Conservation (phyloP, 371 early-diverging fungal species). For the Phascolomyces articulosus region DNA sequence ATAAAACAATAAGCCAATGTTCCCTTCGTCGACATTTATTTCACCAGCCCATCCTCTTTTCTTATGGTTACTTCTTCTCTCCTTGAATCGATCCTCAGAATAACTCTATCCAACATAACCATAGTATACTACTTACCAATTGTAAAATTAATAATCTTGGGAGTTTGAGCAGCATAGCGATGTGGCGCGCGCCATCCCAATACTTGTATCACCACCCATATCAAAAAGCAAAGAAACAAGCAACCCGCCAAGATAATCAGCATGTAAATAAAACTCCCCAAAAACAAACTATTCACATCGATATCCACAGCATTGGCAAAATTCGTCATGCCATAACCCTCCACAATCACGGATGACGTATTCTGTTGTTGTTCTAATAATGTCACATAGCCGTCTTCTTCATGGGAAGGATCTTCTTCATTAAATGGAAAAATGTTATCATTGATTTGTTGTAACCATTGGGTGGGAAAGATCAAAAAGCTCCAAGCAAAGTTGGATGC, state of each 20-base stretch:
- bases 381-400: not conserved
- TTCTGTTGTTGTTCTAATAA: not conserved
- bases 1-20: too few species aligned
- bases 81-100: too few species aligned
- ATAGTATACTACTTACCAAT: constrained; percentile 17
- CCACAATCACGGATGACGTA: constrained; percentile 1
- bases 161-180: constrained; percentile 9
- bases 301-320: constrained; percentile 44
- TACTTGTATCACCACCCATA: constrained; percentile 12
- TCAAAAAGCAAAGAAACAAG: constrained; percentile 13
- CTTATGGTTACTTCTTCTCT: not conserved
- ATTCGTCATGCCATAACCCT: constrained; percentile 37
- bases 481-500: constrained; percentile 62
- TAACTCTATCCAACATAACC: too few species aligned
- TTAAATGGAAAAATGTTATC: not conserved
- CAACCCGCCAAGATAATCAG: constrained; percentile 32
- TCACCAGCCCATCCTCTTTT: too few species aligned
- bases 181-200: constrained; percentile 13
- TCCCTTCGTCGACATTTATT: too few species aligned
- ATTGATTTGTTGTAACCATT: constrained; percentile 21
- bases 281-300: constrained; percentile 32
- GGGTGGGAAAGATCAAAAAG: constrained; percentile 37
- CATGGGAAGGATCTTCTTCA: not conserved
- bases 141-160: constrained; percentile 19
- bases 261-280: constrained; percentile 31